Evolutionary conservation across 805 yeast genomes (phyloP).

Genomic region (Saccharomycopsis malanga): DNA sequence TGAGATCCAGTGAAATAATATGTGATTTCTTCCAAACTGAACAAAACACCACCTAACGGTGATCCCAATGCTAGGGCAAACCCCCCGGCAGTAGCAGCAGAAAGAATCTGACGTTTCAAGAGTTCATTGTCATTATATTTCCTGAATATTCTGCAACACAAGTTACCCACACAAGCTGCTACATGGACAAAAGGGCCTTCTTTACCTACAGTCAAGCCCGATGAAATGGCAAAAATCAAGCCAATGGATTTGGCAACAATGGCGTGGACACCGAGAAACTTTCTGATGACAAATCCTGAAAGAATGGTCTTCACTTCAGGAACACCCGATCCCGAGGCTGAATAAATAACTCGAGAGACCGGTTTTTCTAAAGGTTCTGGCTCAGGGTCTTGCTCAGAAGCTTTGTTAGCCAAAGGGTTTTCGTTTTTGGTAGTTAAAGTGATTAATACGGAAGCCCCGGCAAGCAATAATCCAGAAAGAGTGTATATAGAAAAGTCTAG

Average conservation of each 20-base stretch:
- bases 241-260: conserved; percentile 42
- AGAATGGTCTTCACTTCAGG: conserved; percentile 56
- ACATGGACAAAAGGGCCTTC: conserved; percentile 60
- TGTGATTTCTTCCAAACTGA: conserved; percentile 50
- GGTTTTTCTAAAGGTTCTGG: neutral
- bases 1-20: conserved; percentile 49
- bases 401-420: conserved; percentile 25
- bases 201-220: conserved; percentile 52
- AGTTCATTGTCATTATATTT: conserved; percentile 42
- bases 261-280: conserved; percentile 46
- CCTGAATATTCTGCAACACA: conserved; percentile 40
- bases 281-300: conserved; percentile 50
- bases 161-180: conserved; percentile 52
- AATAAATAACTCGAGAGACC: conserved; percentile 31
- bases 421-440: conserved; percentile 42
- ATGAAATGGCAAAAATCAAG: conserved; percentile 45
- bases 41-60: conserved; percentile 53
- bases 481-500: conserved; percentile 34
- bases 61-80: conserved; percentile 57
- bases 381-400: neutral
- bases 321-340: conserved; percentile 55
- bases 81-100: conserved; percentile 53
- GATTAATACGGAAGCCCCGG: conserved; percentile 37
- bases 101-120: conserved; percentile 43
- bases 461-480: conserved; percentile 34